Evolutionary conservation across 2,329 filamentous ascomycete genomes (phyloP), one percentile per base, ranked within the genome.

Genomic region (Ilyonectria destructans): DNA sequence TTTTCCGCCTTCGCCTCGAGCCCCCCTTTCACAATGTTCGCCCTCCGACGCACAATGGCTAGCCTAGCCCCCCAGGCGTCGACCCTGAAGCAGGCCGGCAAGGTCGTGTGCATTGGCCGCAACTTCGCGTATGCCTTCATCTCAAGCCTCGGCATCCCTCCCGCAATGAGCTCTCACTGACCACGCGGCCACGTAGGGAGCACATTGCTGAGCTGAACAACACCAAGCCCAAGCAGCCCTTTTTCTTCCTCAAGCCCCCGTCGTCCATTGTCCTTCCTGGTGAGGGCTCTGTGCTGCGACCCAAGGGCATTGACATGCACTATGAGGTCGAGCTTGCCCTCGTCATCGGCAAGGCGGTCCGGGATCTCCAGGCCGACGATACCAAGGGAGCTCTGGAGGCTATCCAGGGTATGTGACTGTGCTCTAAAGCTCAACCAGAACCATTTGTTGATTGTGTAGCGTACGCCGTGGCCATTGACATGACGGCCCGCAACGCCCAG

Each of bases 221-320:
- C 82, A 87, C 88, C 68, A 90, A 91, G 72, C 96, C 96, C 58
- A 97, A 96, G 82, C 95, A 98, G 83, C 96, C 96, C 29, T 98
- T 99, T 85, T 99, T 98, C 91, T 99, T 99, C 88, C 89, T 98
- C 75, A 99, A 99, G 87, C 96, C 96, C 2, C 85, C 95, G 0
- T 94, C 93, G 46, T 93, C 95, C 4, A 93, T 99, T 75, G 88
- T 98, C 4, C 87, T 93, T 23, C 94, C 94, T 0, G 89, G 90
- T 31, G 88, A 90, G 64, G 95, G 95, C 1, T 92, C 95, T 3
- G 90, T 97, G 55, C 87, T 97, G 74, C 90, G 92, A 51, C 96
- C 96, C 49, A 89, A 87, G 76, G 96, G 96, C 71, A 92, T 97
- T 46, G 92, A 91, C 75, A 86, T 98, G 78, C 96, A 98, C 85